Base-by-base conservation (phyloP, 768 basidiomycete genomes). In the Rhodotorula sphaerocarpa region DNA sequence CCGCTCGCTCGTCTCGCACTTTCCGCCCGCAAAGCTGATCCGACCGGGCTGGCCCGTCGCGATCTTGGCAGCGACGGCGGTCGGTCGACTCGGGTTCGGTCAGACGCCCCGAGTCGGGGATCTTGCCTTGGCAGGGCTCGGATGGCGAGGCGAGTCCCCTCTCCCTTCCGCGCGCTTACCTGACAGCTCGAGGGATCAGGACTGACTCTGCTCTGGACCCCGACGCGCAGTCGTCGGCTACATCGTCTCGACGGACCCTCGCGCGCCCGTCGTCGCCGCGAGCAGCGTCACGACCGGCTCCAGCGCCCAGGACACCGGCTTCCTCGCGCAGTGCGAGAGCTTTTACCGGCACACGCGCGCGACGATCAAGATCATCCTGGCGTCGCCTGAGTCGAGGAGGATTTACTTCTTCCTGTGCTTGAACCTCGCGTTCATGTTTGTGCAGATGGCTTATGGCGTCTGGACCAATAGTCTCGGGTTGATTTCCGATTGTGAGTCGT, bases 391-490 rank as follows among this genome's bases (percentile, higher is more conserved):
- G 74, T 92, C 90, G 25, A 82, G 90, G 70, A 88, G 87, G 75
- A 97, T 99, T 61, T 96, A 92, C 76, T 96, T 93, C 76, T 99
- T 99, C 77, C 79, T 97, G 53, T 81, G 92, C 75, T 79, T 99
- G 51, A 99, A 99, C 75, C 79, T 97, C 76, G 85, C 83, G 67
- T 99, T 90, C 76, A 97, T 99, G 95, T 79, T 87, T 45, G 84
- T 99, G 16, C 95, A 99, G 76, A 90, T 96, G 88, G 70, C 70
- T 18, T 95, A 92, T 74, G 95, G 95, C 14, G 84, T 97, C 31
- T 91, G 91, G 87, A 99, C 95, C 46, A 99, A 99, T 71, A 90
- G 88, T 70, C 76, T 99, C 50, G 95, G 95, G 10, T 78, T 99
- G 41, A 97, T 99, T 60, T 95, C 91, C 15, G 95, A 99, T 74